A percentile compares a stretch with the other conserved stretches of the same genome.
Conservation (phyloP, 192 early-diverging fungal species). For the Umbelopsis vinacea region DNA sequence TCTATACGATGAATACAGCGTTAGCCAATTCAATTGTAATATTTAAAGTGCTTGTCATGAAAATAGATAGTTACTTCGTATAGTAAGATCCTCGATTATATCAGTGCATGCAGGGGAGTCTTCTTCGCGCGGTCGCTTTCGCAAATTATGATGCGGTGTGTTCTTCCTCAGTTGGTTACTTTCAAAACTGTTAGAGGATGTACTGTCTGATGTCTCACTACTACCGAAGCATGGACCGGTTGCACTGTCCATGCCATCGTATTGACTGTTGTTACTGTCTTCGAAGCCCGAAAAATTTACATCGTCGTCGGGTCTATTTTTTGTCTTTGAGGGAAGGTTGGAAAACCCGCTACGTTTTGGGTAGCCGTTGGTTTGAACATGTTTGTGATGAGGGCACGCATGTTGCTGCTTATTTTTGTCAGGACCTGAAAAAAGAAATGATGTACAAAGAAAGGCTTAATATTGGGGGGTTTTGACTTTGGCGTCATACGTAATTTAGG, state of each 20-base stretch:
- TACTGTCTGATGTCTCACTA: constrained; percentile 1
- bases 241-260: constrained; percentile 16
- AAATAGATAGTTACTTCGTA: constrained; percentile 13
- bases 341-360: not conserved
- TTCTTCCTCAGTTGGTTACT: not conserved
- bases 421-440: not conserved
- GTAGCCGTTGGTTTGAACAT: not conserved
- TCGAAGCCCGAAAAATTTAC: not conserved
- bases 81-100: constrained; percentile 26
- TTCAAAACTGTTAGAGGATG: not conserved
- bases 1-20: not conserved
- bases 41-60: not conserved
- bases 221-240: not conserved
- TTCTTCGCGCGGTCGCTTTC: not conserved
- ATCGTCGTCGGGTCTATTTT: not conserved
- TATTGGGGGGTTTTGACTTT: not conserved
- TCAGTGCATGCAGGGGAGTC: not conserved
- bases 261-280: constrained; percentile 18
- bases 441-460: not conserved
- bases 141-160: not conserved
- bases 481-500: not conserved
- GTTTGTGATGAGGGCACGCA: not conserved
- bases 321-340: not conserved
- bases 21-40: not conserved
- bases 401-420: not conserved